Evolutionary conservation across 1,284 basidiomycete species (phyloP).

Genomic region (Farysia itapuensis): DNA sequence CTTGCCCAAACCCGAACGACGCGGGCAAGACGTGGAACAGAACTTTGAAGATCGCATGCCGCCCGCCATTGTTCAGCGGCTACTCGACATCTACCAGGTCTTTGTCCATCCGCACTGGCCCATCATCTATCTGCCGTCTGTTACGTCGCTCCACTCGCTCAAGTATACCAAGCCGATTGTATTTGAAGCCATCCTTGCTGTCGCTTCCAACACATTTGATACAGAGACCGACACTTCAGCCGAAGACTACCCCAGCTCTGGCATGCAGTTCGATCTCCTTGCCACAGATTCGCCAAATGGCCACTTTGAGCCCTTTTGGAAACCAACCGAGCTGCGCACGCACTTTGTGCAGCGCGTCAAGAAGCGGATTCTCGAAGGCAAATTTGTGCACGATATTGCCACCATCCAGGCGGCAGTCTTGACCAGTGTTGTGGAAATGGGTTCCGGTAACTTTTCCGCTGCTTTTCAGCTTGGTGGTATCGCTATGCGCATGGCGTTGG

Average conservation of each 20-base stretch:
- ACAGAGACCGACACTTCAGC: conserved; percentile 11
- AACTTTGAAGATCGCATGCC: conserved; percentile 26
- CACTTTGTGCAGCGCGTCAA: conserved; percentile 34
- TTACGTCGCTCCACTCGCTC: conserved; percentile 33
- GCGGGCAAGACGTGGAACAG: too few relatives aligned
- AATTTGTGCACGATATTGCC: conserved; percentile 20
- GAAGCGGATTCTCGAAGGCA: conserved; percentile 29
- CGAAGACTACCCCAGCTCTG: conserved; percentile 3
- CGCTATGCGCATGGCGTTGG: conserved; percentile 36
- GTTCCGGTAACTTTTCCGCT: conserved; percentile 26
- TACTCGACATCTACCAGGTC: conserved; percentile 33
- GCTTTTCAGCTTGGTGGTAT: conserved; percentile 40
- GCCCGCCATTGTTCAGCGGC: conserved; percentile 13
- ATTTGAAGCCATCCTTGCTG: conserved; percentile 37
- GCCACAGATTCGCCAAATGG: conserved; percentile 12
- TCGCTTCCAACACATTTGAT: conserved; percentile 38
- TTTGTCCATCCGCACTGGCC: conserved; percentile 47
- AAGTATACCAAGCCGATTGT: conserved; percentile 21
- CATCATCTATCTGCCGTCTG: conserved; percentile 39
- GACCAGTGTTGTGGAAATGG: conserved; percentile 34
- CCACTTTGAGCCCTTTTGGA: conserved; percentile 8
- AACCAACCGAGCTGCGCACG: conserved; percentile 22
- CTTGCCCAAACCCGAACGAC: too few relatives aligned
- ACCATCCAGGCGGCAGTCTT: conserved; percentile 38
- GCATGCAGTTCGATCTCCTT: conserved; percentile 11